phyloP scores from a whole-genome alignment of 257 asterid genomes.

The Forsythia viridissima region DNA sequence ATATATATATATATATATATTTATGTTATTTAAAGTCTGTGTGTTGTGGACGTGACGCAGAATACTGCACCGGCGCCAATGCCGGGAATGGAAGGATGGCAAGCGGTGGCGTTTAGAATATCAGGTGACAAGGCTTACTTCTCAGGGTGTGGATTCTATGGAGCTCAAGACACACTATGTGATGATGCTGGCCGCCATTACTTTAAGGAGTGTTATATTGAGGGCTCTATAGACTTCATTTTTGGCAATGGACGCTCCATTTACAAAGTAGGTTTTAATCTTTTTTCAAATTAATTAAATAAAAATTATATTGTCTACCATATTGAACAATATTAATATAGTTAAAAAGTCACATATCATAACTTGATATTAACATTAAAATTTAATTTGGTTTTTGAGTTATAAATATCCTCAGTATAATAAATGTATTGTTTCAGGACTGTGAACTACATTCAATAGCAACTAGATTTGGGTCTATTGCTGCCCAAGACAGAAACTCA shows the following conservation, averaged over 20 bases:
- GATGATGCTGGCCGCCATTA: conserved; percentile 96
- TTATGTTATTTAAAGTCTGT: no score
- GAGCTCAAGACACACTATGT: conserved; percentile 91
- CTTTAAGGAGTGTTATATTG: conserved; percentile 85
- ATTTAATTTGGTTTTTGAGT: not conserved
- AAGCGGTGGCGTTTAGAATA: conserved; percentile 88
- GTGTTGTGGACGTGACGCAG: conserved; percentile 20
- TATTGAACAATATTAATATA: no score
- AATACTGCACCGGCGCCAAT: conserved; percentile 91
- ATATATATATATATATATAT: not conserved
- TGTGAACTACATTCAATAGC: conserved; percentile 88
- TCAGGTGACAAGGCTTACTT: conserved; percentile 91
- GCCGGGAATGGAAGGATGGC: conserved; percentile 96
- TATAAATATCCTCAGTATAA: no score
- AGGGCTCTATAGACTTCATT: conserved; percentile 92
- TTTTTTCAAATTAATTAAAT: conserved; percentile 8
- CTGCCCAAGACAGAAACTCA: conserved; percentile 70
- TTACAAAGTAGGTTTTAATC: conserved; percentile 55
- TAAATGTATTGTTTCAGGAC: conserved; percentile 35
- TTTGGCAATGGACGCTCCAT: conserved; percentile 91
- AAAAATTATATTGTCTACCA: conserved; percentile 13
- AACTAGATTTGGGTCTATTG: conserved; percentile 74
- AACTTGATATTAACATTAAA: no score
- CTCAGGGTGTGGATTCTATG: conserved; percentile 86
- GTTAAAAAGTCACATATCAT: not conserved